Evolutionary conservation across 2,329 filamentous ascomycete species (phyloP).

Genomic region (Grosmannia penicillata): DNA sequence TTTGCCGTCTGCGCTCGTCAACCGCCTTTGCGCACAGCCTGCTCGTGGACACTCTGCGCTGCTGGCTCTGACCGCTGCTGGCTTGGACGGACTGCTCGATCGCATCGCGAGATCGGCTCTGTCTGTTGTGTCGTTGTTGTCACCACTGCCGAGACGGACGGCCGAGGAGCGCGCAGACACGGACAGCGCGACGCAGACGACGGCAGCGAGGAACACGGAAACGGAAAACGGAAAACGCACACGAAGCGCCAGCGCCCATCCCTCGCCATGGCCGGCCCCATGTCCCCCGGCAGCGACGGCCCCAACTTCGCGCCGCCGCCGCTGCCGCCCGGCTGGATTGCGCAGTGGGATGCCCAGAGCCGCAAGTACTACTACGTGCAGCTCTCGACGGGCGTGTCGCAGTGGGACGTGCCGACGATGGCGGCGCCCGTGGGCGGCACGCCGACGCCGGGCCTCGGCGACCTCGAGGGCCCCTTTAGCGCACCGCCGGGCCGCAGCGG

Average conservation of each 20-base stretch:
- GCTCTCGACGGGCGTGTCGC: constrained; percentile 54
- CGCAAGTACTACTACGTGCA: constrained; percentile 60
- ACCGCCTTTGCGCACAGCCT: no score
- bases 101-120: no score
- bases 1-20: no score
- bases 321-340: constrained; percentile 52
- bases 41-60: no score
- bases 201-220: no score
- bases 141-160: no score
- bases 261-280: constrained; percentile 38
- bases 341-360: constrained; percentile 50
- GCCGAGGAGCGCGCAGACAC: no score
- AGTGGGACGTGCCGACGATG: constrained; percentile 59
- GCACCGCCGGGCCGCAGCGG: constrained; percentile 19
- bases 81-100: no score
- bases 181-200: no score
- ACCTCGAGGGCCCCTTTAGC: constrained; percentile 47
- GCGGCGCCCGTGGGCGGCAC: constrained; percentile 39
- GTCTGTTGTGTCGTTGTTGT: no score
- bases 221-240: neutral
- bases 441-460: constrained; percentile 37
- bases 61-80: no score
- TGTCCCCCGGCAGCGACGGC: constrained; percentile 42
- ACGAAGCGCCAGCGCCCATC: neutral
- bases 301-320: constrained; percentile 44